Evolutionary conservation across 306 rosid species (phyloP), one percentile per base, ranked within the genome.

Genomic region (Alnus glutinosa): DNA sequence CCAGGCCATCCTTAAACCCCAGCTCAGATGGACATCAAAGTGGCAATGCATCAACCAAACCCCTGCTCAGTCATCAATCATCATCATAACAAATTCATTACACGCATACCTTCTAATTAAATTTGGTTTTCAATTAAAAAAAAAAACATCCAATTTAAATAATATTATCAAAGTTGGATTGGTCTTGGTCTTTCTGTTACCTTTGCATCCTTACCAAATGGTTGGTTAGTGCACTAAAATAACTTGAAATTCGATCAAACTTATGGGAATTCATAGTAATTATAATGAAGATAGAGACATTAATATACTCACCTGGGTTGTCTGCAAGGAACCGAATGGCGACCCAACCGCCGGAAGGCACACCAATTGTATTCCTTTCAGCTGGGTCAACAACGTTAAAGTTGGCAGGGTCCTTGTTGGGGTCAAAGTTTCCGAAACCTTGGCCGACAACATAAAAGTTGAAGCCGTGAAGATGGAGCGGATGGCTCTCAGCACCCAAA

Each of bases 1-100:
- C 94, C 97, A 92, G 23, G 84, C 91, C 93, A 90, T 90, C 81
- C 87, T 89, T 75, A 92, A 77, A 0, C 96, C 97, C 96, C 97
- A 92, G 69, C 92, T 90, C 70, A 87, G 77, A 80, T 92, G 97
- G 4, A 88, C 85, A 47, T 92, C 96, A 18, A 90, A 89, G 84
- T 90, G 96, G 73, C 97, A 92, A 36, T 90, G 94, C 97, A 92
- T 86, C 9, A 90, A 7, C 95, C 97, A 92, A 48, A 89, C 95
- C 48, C 97, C 93, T 90, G 84, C 57, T 9, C 46, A 64, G 1
- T 42, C 49, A 66, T 16, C 4, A 66, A 66, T 36, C 9, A 23
- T 62, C 15, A 63, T 28, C 36, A 23, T 47, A 59, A 55, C 37
- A 23, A 55, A 32, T 15, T n/a, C 67, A 13, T 1, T 28, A 44